Evolutionary conservation across 2,329 filamentous ascomycete genomes (phyloP).

Genomic region (Pyricularia sp.): DNA sequence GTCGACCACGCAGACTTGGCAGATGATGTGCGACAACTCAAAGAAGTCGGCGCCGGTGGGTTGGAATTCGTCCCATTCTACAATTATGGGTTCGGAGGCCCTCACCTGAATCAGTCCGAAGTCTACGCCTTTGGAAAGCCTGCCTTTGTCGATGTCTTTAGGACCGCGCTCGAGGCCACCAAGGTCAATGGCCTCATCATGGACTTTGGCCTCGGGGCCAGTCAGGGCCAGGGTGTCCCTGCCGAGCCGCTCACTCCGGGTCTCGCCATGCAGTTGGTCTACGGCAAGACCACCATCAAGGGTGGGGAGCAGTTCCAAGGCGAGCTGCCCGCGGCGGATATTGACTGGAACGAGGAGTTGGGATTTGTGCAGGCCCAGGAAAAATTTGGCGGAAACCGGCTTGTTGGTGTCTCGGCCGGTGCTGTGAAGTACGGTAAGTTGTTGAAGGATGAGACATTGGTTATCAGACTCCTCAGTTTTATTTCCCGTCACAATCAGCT

Average conservation of each 20-base stretch:
- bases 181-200: conserved; percentile 27
- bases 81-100: conserved; percentile 19
- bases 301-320: conserved; percentile 18
- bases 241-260: conserved; percentile 22
- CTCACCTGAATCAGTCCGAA: conserved; percentile 7
- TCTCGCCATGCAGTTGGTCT: conserved; percentile 21
- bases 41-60: conserved; percentile 23
- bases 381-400: neutral
- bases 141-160: conserved; percentile 11
- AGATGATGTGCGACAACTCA: neutral
- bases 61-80: conserved; percentile 29
- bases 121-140: conserved; percentile 16
- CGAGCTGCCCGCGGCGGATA: conserved; percentile 17
- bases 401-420: neutral
- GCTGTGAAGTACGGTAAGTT: neutral
- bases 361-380: neutral
- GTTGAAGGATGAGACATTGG: too few species aligned
- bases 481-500: neutral
- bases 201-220: conserved; percentile 35
- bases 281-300: conserved; percentile 19
- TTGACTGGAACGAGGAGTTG: neutral
- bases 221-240: conserved; percentile 37
- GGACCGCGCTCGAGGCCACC: conserved; percentile 15
- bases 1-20: neutral
- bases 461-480: neutral